Evolutionary conservation across 345 rosid species (phyloP).

Genomic region (Orychophragmus violaceus): DNA sequence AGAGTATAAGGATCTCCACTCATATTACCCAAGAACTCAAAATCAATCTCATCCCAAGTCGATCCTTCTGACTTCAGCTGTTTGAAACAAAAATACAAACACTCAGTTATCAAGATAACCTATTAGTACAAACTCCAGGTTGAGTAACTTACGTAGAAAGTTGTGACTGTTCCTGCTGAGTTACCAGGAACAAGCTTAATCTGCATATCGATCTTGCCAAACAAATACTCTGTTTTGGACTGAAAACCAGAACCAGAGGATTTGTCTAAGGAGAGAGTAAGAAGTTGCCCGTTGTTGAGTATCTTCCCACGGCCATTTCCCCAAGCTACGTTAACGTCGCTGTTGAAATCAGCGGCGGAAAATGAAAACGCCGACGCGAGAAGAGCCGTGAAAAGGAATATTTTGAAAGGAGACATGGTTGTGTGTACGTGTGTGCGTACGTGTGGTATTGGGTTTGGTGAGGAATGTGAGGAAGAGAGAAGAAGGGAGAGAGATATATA

Average conservation of each 20-base stretch:
- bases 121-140: neutral
- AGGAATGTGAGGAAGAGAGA: conserved; percentile 26
- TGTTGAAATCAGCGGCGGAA: conserved; percentile 20
- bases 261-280: conserved; percentile 33
- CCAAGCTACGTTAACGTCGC: conserved; percentile 23
- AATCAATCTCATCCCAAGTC: conserved; percentile 41
- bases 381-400: conserved; percentile 19
- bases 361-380: conserved; percentile 10
- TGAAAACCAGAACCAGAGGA: conserved; percentile 42
- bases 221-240: conserved; percentile 37
- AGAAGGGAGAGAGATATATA: conserved; percentile 15
- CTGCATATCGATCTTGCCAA: conserved; percentile 37
- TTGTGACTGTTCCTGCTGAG: conserved; percentile 47
- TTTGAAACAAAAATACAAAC: neutral
- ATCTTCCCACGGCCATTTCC: conserved; percentile 30
- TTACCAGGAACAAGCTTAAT: conserved; percentile 45
- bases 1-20: conserved; percentile 40
- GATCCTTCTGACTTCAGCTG: conserved; percentile 27
- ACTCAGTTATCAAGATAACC: neutral
- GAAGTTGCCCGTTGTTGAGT: conserved; percentile 27
- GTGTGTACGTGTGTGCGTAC: neutral
- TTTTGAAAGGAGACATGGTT: conserved; percentile 18
- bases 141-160: conserved; percentile 36
- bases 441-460: conserved; percentile 25
- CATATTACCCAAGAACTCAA: conserved; percentile 39